Percentiles rank a stretch among this genome's conserved stretches.
phyloP scores from a whole-genome alignment of 192 early-diverging fungal species.

The Backusella westeae region DNA sequence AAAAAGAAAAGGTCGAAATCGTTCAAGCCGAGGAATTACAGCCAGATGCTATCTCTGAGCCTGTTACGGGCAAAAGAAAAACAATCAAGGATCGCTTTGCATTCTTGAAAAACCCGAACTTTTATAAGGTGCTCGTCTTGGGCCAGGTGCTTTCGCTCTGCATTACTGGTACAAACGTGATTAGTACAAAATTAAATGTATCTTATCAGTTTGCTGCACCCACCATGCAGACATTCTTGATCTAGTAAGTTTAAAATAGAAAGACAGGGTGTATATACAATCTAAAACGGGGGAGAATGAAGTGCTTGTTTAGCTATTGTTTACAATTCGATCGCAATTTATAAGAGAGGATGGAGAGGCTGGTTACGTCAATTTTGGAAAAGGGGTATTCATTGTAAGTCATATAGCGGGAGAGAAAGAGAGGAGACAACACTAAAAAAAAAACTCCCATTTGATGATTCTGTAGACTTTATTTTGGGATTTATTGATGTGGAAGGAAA shows the following conservation, averaged over 20 bases:
- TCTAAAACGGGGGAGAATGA: neutral
- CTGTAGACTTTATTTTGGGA: conserved; percentile 54
- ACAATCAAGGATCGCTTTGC: conserved; percentile 16
- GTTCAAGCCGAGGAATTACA: neutral
- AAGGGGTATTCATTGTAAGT: conserved; percentile 47
- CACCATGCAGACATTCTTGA: conserved; percentile 71
- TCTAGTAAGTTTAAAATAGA: conserved; percentile 40
- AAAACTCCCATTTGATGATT: neutral
- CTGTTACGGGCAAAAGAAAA: neutral
- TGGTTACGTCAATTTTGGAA: conserved; percentile 45
- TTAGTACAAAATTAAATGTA: conserved; percentile 58
- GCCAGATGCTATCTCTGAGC: neutral
- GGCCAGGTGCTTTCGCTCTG: conserved; percentile 68
- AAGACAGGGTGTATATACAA: neutral
- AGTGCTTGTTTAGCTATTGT: conserved; percentile 59
- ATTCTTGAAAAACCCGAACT: conserved; percentile 28
- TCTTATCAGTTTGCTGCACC: conserved; percentile 55
- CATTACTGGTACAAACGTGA: conserved; percentile 71
- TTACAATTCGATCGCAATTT: conserved; percentile 48
- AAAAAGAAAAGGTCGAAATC: neutral
- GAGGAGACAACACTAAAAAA: neutral
- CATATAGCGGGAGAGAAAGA: too few species aligned
- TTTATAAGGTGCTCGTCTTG: conserved; percentile 31
- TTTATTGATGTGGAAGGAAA: conserved; percentile 80
- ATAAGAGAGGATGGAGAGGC: conserved; percentile 46